A percentile compares a stretch with the other conserved stretches of the same genome.
These are phyloP conservation scores for Curvularia verruculosa DNA, from an alignment of 2,329 filamentous ascomycete species.

Conservation along the genomic window DNA sequence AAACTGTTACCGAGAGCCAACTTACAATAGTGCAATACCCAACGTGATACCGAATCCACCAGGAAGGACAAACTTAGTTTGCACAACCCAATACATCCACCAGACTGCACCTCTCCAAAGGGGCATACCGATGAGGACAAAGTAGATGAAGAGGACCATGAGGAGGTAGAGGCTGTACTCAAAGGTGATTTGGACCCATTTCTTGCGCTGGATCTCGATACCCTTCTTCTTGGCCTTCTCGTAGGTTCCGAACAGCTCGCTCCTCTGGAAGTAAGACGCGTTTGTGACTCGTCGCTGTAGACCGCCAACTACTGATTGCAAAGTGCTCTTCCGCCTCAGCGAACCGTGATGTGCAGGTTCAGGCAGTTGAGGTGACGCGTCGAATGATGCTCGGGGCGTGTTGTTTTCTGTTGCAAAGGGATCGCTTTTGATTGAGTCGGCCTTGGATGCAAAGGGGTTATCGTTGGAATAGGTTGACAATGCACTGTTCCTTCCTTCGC, in stretches of 20 bases:
- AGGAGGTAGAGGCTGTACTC: conserved; percentile 49
- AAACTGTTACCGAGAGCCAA: conserved; percentile 4
- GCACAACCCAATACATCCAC: conserved; percentile 15
- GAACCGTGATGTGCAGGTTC: conserved; percentile 13
- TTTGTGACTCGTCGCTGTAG: conserved; percentile 27
- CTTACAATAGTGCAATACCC: conserved; percentile 18
- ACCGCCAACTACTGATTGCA: conserved; percentile 25
- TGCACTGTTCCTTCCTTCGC: neutral
- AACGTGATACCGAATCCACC: conserved; percentile 53
- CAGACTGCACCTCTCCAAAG: conserved; percentile 53
- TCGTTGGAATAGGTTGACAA: conserved; percentile 14
- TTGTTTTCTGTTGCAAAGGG: conserved; percentile 13
- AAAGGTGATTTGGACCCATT: conserved; percentile 48
- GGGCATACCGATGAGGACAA: conserved; percentile 55
- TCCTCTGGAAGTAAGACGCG: conserved; percentile 20
- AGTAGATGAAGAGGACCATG: conserved; percentile 51
- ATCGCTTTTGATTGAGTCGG: conserved; percentile 17
- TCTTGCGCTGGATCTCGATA: conserved; percentile 35
- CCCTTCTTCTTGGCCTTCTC: conserved; percentile 35
- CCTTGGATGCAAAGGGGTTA: conserved; percentile 20
- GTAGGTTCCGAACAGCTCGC: conserved; percentile 28
- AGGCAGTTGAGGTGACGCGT: conserved; percentile 11
- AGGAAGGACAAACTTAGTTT: conserved; percentile 49
- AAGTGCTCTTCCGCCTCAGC: conserved; percentile 18
- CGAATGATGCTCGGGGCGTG: conserved; percentile 3